Percentiles rank a stretch among this genome's conserved stretches.
These are phyloP conservation scores for Yarrowia galli DNA, from an alignment of 1,139 yeast genomes.

Conservation along the genomic window DNA sequence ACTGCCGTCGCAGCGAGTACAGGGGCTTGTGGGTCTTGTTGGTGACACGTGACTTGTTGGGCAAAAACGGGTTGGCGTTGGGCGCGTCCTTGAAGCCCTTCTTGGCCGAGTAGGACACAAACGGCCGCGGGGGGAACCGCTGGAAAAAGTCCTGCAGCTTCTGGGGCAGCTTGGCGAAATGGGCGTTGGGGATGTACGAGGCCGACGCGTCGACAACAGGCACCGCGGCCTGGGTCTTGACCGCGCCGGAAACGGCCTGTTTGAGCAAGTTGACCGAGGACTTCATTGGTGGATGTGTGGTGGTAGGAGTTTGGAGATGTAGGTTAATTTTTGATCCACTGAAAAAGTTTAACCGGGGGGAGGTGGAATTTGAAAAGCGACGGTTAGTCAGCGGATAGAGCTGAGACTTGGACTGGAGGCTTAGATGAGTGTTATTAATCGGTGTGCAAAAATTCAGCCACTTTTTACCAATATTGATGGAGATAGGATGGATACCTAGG, in stretches of 20 bases:
- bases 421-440: too few relatives aligned
- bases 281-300: conserved; percentile 3
- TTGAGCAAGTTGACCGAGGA: conserved; percentile 13
- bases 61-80: conserved; percentile 84
- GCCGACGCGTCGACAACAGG: conserved; percentile 40
- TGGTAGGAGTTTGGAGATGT: neutral
- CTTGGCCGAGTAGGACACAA: conserved; percentile 65
- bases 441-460: too few relatives aligned
- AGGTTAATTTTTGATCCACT: neutral
- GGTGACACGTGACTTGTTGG: conserved; percentile 84
- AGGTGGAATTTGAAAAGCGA: too few relatives aligned
- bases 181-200: conserved; percentile 43
- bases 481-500: too few relatives aligned
- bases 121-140: conserved; percentile 88
- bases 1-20: conserved; percentile 82
- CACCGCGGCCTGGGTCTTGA: conserved; percentile 40
- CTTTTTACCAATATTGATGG: too few relatives aligned
- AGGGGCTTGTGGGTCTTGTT: conserved; percentile 78
- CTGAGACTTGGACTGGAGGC: too few relatives aligned
- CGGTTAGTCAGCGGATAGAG: too few relatives aligned
- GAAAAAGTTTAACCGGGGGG: neutral
- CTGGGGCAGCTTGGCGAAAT: conserved; percentile 62
- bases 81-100: conserved; percentile 73
- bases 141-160: conserved; percentile 77
- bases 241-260: conserved; percentile 27